Base-by-base conservation (phyloP, 2,329 filamentous ascomycete genomes). In the Calonectria henricotiae region DNA sequence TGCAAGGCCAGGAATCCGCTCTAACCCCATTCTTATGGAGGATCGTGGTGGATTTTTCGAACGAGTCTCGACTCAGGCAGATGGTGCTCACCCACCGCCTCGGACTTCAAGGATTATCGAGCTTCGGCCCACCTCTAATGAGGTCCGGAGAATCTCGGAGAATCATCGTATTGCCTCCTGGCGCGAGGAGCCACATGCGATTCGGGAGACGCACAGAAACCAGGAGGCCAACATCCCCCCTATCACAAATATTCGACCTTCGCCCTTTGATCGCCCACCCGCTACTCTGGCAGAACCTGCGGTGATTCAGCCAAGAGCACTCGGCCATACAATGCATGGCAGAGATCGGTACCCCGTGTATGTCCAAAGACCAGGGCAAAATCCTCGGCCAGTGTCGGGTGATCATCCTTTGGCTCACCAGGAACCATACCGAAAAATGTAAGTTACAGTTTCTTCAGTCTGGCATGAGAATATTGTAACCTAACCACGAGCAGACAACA, bases 1-100 rank as follows among this genome's bases (percentile, higher is more conserved):
- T 61, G 72, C 77, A 64, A 76, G 79, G 54, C 76, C 76, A 20
- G 82, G 80, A 62, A 77, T 74, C 27, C 77, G 77, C 44, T 75
- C 75, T n/a, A 80, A 79, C 25, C 80, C 80, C 20, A 77, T 83
- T 55, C 64, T 83, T 72, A 84, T 85, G 82, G 82, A 84, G 71
- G 81, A 84, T 73, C 78, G 81, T 35, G 82, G 81, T 66, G 80
- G 81, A 17, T 83, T 83, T 64, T 81, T 76, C 70, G 82, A 82
- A 71, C 81, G 79, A 67, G 76, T 83, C 41, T 70, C 74, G 67
- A 68, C 65, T 43, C 73, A 62, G 63, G 66, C 62, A 58, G 43
- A 61, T 55, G 71, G 64, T 62, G 63, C 70, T 30, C 58, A 71
- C n/a, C 64, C 67, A 37, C 55, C 64, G 17, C 63, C 68, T 23